Evolutionary conservation across 495 filamentous ascomycete species (phyloP).

Genomic region (Stereocaulon alpinum): DNA sequence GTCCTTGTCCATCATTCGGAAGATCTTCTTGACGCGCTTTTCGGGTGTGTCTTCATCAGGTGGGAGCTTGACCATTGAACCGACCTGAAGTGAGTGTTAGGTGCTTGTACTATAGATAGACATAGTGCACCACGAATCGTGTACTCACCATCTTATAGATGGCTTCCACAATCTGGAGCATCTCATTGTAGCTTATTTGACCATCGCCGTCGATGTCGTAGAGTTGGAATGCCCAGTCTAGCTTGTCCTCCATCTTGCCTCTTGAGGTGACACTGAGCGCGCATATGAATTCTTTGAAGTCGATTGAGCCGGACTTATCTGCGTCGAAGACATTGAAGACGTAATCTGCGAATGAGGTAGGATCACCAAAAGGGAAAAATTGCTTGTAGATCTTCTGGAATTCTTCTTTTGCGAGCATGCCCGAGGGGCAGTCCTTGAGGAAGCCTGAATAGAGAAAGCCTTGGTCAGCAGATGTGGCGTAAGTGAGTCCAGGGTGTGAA

Average conservation of each 20-base stretch:
- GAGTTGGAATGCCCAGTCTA: constrained; percentile 98
- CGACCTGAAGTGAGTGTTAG: constrained; percentile 51
- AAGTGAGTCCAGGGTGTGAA: constrained; percentile 1
- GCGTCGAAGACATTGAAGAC: constrained; percentile 99
- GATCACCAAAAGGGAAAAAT: constrained; percentile 98
- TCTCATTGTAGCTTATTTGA: constrained; percentile 98
- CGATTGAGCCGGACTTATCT: constrained; percentile 92
- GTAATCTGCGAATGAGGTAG: constrained; percentile 93
- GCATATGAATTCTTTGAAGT: constrained; percentile 99
- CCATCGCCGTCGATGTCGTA: constrained; percentile 99
- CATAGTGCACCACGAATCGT: neutral
- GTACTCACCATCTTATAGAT: constrained; percentile 95
- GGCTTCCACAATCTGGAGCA: constrained; percentile 95
- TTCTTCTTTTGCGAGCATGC: constrained; percentile 92
- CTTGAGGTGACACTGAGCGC: constrained; percentile 92
- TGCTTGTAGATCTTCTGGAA: constrained; percentile 99
- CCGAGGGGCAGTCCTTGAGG: constrained; percentile 93
- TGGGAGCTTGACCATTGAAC: constrained; percentile 97
- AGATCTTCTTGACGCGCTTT: constrained; percentile 96
- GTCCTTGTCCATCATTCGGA: constrained; percentile 99
- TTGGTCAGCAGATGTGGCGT: constrained; percentile 10
- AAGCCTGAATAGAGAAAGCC: constrained; percentile 52
- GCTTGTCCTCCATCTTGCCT: constrained; percentile 97
- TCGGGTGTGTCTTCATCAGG: constrained; percentile 98
- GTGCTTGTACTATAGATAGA: neutral